phyloP scores from a whole-genome alignment of 2,329 filamentous ascomycete genomes.

The Trichoderma brevicompactum region DNA sequence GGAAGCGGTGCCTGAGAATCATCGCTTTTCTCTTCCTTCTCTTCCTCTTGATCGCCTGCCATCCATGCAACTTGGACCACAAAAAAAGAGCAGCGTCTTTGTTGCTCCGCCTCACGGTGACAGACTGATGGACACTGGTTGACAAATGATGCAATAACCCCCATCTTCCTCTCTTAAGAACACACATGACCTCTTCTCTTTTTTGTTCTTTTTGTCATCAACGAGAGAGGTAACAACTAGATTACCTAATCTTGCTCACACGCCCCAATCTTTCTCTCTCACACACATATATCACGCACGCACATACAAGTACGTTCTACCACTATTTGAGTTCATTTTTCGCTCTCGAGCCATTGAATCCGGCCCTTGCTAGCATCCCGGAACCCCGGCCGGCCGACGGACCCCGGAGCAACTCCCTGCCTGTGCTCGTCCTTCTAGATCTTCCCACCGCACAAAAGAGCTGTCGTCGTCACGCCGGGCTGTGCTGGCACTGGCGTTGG shows the following conservation, averaged over 20 bases:
- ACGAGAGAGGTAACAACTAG: too few relatives aligned
- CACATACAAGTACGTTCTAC: too few relatives aligned
- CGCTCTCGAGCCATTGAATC: too few relatives aligned
- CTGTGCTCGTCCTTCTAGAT: too few relatives aligned
- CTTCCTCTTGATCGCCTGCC: not conserved
- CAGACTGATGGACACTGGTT: not conserved
- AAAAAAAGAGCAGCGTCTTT: not conserved
- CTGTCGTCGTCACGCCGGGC: too few relatives aligned
- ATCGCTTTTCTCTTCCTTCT: conserved; percentile 5
- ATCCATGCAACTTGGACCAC: conserved; percentile 3
- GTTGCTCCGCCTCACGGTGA: conserved; percentile 3
- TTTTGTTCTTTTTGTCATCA: not conserved
- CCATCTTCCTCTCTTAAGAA: not conserved
- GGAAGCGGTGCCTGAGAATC: conserved; percentile 20
- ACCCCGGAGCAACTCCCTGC: too few relatives aligned
- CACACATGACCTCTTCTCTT: not conserved
- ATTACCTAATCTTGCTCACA: not conserved
- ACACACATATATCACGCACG: not conserved
- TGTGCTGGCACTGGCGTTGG: too few relatives aligned
- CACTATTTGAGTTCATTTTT: too few relatives aligned
- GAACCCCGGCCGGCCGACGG: too few relatives aligned
- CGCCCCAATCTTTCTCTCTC: not conserved
- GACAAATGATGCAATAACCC: not conserved
- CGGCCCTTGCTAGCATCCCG: too few relatives aligned
- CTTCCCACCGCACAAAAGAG: too few relatives aligned